Conservation (phyloP, 495 filamentous ascomycete species). For the Penicillium cinerascens region DNA sequence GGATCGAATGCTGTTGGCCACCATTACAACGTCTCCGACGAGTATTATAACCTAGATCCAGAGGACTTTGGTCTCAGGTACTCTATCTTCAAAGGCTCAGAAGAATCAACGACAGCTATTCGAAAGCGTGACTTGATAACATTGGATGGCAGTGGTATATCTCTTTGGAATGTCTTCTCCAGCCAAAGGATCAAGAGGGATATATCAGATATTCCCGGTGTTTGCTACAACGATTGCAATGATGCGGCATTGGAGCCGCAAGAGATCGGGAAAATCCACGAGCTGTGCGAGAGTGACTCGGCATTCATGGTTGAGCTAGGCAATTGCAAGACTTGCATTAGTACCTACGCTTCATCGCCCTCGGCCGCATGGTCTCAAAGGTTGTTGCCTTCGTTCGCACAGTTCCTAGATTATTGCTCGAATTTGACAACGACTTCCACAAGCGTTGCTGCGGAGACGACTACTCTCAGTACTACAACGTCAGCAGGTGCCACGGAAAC, state of each 20-base stretch:
- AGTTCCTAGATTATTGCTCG: conserved; percentile 18
- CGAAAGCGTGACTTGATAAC: conserved; percentile 3
- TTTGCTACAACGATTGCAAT: conserved; percentile 56
- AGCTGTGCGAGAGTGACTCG: conserved; percentile 42
- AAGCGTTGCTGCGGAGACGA: neutral
- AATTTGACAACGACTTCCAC: conserved; percentile 9
- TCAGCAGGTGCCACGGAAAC: too few species aligned
- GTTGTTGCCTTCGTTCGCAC: conserved; percentile 16
- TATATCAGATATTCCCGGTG: conserved; percentile 24
- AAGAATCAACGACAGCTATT: neutral
- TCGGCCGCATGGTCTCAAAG: conserved; percentile 5
- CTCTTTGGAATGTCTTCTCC: neutral
- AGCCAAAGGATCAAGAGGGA: conserved; percentile 6
- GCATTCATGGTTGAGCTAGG: conserved; percentile 34
- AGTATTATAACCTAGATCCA: conserved; percentile 65
- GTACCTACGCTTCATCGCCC: neutral
- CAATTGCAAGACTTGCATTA: conserved; percentile 35
- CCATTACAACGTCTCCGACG: conserved; percentile 46
- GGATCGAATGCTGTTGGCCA: conserved; percentile 26
- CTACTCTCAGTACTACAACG: neutral
- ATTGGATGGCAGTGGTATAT: neutral
- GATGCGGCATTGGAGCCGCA: conserved; percentile 46
- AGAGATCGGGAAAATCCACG: conserved; percentile 38
- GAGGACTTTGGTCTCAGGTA: conserved; percentile 58
- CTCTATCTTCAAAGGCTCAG: conserved; percentile 49